phyloP scores from a whole-genome alignment of 179 eudicot genomes.

The Corrigiola litoralis region DNA sequence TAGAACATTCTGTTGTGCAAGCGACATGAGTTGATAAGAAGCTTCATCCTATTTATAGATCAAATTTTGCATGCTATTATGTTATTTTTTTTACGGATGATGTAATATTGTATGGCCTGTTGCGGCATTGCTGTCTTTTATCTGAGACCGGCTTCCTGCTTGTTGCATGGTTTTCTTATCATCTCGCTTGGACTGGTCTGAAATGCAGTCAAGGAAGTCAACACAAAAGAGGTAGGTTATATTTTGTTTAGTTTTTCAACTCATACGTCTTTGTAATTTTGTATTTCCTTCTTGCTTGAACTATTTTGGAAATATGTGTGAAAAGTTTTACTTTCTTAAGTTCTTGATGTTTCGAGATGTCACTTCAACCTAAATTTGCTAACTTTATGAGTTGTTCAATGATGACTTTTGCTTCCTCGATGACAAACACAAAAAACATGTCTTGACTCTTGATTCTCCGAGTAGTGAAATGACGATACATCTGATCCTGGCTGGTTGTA shows the following conservation, averaged over 20 bases:
- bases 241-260: background rate
- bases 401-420: background rate
- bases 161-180: constrained; percentile 17
- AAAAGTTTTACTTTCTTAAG: background rate
- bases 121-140: background rate
- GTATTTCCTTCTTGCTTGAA: background rate
- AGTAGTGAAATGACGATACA: too few relatives aligned
- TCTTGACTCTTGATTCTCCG: background rate
- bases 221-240: constrained; percentile 69
- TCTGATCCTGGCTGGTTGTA: constrained; percentile 6
- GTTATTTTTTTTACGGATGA: background rate
- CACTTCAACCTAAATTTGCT: background rate
- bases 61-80: background rate
- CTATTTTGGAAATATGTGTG: background rate
- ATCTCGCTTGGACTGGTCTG: constrained; percentile 24
- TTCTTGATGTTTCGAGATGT: background rate
- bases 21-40: too few relatives aligned
- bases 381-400: background rate
- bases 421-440: too few relatives aligned
- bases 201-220: constrained; percentile 70
- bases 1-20: background rate
- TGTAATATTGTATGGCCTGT: background rate
- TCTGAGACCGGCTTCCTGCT: constrained; percentile 12
- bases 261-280: background rate
- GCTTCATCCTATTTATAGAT: background rate